These are phyloP conservation scores for Cladorrhinum samala DNA, from an alignment of 495 filamentous ascomycete genomes.

Conservation along the genomic window DNA sequence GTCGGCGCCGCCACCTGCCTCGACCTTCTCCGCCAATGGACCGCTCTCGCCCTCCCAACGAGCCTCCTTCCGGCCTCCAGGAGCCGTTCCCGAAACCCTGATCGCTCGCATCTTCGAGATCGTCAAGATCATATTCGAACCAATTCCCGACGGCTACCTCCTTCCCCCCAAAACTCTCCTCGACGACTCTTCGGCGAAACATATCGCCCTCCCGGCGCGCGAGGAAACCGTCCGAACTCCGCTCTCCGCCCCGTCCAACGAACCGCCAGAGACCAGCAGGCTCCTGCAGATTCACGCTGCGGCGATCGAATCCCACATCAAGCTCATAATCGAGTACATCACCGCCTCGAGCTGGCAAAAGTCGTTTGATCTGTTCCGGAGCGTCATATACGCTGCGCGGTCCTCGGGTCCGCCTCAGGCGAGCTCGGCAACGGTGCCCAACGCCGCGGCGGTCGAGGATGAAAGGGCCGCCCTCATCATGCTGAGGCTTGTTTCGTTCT, in stretches of 20 bases:
- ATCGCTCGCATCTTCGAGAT: constrained; percentile 38
- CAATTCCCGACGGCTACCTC: constrained; percentile 43
- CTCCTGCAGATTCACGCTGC: constrained; percentile 24
- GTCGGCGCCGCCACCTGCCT: constrained; percentile 8
- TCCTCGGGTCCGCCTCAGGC: constrained; percentile 35
- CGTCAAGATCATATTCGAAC: constrained; percentile 38
- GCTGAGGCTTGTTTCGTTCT: constrained; percentile 49
- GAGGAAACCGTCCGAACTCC: constrained; percentile 32
- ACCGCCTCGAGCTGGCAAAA: constrained; percentile 55
- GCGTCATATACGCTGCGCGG: constrained; percentile 43
- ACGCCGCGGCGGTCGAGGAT: constrained; percentile 41
- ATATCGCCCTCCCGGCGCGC: constrained; percentile 23
- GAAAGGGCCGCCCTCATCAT: constrained; percentile 45
- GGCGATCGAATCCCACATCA: constrained; percentile 44
- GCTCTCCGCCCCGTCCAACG: constrained; percentile 34
- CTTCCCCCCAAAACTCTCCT: constrained; percentile 41
- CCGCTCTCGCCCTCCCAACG: constrained; percentile 22
- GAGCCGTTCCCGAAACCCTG: constrained; percentile 33
- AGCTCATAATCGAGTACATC: constrained; percentile 51
- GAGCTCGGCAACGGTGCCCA: constrained; percentile 26
- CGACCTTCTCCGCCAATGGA: constrained; percentile 17
- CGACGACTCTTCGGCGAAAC: constrained; percentile 33
- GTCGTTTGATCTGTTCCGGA: constrained; percentile 49
- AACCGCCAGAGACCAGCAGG: constrained; percentile 32
- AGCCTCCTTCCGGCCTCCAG: constrained; percentile 21